These are phyloP conservation scores for Deinandra increscens DNA, from an alignment of 129 eudicot species.

Conservation along the genomic window DNA sequence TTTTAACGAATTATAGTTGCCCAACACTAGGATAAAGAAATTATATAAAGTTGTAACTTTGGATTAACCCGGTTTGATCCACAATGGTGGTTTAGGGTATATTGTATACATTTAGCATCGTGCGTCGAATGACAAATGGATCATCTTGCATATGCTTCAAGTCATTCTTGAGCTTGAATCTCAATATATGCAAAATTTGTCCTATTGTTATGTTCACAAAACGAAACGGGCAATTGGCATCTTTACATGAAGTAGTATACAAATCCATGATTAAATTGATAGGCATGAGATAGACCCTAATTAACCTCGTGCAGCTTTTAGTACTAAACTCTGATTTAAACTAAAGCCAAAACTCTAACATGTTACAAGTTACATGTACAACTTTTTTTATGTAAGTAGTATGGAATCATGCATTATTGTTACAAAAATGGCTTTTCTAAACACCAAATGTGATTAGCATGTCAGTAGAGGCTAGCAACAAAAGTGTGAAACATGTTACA, in stretches of 20 bases:
- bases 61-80: neutral
- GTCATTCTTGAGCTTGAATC: slow-evolving; percentile 17
- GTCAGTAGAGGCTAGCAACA: too few relatives aligned
- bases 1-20: too few relatives aligned
- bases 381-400: neutral
- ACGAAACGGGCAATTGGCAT: slow-evolving; percentile 4
- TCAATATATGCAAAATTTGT: slow-evolving; percentile 15
- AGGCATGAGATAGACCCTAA: neutral
- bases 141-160: slow-evolving; percentile 23
- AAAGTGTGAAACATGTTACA: too few relatives aligned
- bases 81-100: neutral
- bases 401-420: neutral
- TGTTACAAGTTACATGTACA: too few relatives aligned
- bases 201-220: slow-evolving; percentile 10
- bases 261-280: slow-evolving; percentile 18
- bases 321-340: neutral
- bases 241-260: slow-evolving; percentile 10
- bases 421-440: neutral
- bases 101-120: slow-evolving; percentile 6
- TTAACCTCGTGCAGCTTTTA: neutral
- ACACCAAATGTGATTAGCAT: neutral
- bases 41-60: neutral
- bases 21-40: neutral
- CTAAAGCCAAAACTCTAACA: neutral
- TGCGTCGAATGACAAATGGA: neutral